Evolutionary conservation across 2,329 filamentous ascomycete species (phyloP), one percentile per base, ranked within the genome.

Genomic region (Trichophyton schoenleinii): DNA sequence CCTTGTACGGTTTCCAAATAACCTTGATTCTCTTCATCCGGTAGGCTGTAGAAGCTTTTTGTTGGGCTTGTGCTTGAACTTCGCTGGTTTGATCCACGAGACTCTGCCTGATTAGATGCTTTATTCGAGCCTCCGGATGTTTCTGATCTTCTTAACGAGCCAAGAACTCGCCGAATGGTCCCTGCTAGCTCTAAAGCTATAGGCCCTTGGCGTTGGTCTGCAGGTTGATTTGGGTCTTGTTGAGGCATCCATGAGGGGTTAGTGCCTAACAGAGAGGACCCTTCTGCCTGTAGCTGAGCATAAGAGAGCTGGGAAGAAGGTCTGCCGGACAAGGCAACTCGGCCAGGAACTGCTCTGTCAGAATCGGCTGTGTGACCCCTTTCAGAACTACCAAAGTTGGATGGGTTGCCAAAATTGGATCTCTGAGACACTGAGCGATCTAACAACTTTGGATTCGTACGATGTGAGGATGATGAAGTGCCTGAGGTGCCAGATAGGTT

Each of bases 141-240:
- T 55, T 64, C 64, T 20, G 57, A 58, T 57, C 58, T 71, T 57
- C 66, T 67, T 66, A 68, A 67, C 65, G 72, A 62, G 73, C 71
- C 80, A 46, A 89, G 82, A 9, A 86, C 85, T 42, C 86, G 80
- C 18, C 83, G 79, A 53, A 53, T 53, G 9, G 49, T 53, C 22
- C 49, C 49, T 53, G 49, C 49, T n/a, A 53, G 4, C 22, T 53
- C 49, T 53, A 53, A 34, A 31, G 22, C n/a, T 20, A 91, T 71
- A 57, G 83, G 88, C 22, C 87, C 87, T 3, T 63, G 57, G 2
- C 61, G 53, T 7, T 49, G 34, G 44, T 60, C 60, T 13, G 63
- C 41, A 52, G 65, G 13, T 66, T 64, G 28, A 63, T 62, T 1
- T 64, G 63, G 8, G 65, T 64, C 28, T 20, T 59, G 69, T 70